Percentiles rank a stretch among this genome's conserved stretches.
These are phyloP conservation scores for Ballota nigra DNA, from an alignment of 257 asterid species.

Conservation along the genomic window DNA sequence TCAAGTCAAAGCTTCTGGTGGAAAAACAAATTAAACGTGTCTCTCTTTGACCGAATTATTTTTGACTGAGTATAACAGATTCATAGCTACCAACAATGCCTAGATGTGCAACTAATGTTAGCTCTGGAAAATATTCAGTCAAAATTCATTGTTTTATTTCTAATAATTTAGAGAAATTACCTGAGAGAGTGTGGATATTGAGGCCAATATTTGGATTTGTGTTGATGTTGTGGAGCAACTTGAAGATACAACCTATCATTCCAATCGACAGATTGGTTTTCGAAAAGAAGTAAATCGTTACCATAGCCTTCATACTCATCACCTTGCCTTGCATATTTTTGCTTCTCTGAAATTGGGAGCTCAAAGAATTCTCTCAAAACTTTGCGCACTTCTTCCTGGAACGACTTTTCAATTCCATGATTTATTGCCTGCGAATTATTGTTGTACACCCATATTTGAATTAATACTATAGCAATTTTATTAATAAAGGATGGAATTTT, in stretches of 20 bases:
- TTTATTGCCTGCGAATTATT: constrained; percentile 42
- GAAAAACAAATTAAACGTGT: no score
- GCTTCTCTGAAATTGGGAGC: constrained; percentile 56
- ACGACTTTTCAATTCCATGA: constrained; percentile 49
- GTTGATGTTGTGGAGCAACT: constrained; percentile 42
- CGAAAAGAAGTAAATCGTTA: constrained; percentile 45
- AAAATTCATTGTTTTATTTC: neutral
- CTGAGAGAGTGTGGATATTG: constrained; percentile 46
- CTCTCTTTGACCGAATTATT: no score
- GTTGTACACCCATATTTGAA: neutral
- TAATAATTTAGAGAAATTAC: constrained; percentile 21
- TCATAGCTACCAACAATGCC: no score
- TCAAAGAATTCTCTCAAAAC: constrained; percentile 41
- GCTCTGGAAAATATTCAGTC: no score
- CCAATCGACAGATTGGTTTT: constrained; percentile 68
- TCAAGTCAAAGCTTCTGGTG: no score
- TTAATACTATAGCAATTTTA: no score
- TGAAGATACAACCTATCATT: constrained; percentile 53
- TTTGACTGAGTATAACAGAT: no score
- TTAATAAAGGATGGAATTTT: no score
- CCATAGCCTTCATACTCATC: constrained; percentile 61
- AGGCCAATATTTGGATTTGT: constrained; percentile 52
- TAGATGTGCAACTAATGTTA: no score
- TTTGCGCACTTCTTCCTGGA: constrained; percentile 41
- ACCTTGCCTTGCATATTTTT: constrained; percentile 31